Percentiles rank a stretch among this genome's conserved stretches.
Conservation (phyloP, 306 rosid genomes). For the Luffa acutangula region DNA sequence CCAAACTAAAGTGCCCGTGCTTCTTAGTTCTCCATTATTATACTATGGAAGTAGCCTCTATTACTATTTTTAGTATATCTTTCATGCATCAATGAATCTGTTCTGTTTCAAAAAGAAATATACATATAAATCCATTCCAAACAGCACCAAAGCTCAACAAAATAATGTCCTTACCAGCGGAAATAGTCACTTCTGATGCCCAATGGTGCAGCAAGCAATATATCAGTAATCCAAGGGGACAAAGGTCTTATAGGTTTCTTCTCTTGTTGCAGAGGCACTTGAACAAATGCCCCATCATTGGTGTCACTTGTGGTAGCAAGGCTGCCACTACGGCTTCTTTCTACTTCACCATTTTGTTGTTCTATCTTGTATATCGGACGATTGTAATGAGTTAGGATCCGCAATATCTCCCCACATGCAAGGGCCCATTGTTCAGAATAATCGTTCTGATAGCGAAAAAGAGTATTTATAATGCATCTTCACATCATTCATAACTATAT, state of each 20-base stretch:
- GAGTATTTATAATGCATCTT: constrained; percentile 8
- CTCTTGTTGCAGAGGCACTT: constrained; percentile 49
- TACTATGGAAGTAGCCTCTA: neutral
- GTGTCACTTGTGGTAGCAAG: constrained; percentile 69
- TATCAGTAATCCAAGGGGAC: constrained; percentile 96
- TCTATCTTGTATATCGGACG: constrained; percentile 82
- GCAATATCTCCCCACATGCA: constrained; percentile 92
- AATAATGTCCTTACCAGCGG: constrained; percentile 63
- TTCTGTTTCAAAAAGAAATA: neutral
- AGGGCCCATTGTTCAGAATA: constrained; percentile 98
- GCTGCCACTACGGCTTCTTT: constrained; percentile 84
- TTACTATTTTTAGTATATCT: neutral
- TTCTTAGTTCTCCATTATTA: neutral
- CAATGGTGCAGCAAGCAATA: constrained; percentile 81
- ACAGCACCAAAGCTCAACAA: neutral
- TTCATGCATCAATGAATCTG: neutral
- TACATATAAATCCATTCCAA: neutral
- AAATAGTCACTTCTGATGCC: constrained; percentile 93
- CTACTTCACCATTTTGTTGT: constrained; percentile 45
- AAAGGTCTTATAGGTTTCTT: constrained; percentile 80
- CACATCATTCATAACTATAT: neutral
- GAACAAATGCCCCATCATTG: constrained; percentile 36
- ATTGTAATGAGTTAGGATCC: constrained; percentile 91
- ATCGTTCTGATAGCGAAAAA: constrained; percentile 47
- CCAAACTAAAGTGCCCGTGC: no score